Base-by-base conservation (phyloP, 169 alveolate genomes). In the Eimeria praecox region DNA sequence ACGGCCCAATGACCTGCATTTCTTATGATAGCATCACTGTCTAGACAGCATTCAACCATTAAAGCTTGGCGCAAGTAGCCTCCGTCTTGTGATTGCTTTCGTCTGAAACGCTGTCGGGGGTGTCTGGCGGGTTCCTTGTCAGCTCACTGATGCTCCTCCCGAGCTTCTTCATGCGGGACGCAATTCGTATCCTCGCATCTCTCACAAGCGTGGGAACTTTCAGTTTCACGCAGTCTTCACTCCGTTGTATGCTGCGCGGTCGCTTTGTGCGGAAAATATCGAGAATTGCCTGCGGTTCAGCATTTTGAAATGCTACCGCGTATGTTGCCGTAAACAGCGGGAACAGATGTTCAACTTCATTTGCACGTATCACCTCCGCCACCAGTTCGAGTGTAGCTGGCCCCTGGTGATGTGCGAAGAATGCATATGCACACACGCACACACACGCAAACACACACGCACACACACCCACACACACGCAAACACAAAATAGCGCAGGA, bases 271-370 rank as follows among this genome's bases (percentile, higher is more conserved):
- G 90, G 95, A 96, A 96, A 30, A 80, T 94, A 30, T 83, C 87
- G 35, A 96, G 78, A 56, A 96, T 80, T 42, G 91, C 89, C 59
- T 54, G 52, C 71, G 96, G 95, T 16, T 52, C 88, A 5, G 87
- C 69, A 9, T 69, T 86, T 33, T 94, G 56, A 86, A 94, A 96
- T 5, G 97, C 97, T 6, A 96, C 88, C n/a, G 66, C 90, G n/a
- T 94, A 88, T 0, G 96, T 96, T 62, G 90, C 90, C 33, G 66
- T 40, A 56, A 96, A 96, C 66, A 96, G 91, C 24, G 97, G 97
- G 44, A 96, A 96, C 27, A 89, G 56, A 24, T 77, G 90, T 75
- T 87, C 96, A 3, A 94, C 91, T 44, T 90, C 86, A 94, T 87
- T 54, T 27, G 82, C 38, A 44, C 82, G 77, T 24, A 90, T 66